Base-by-base conservation (phyloP, 495 filamentous ascomycete genomes). In the Trypethelium eluteriae region DNA sequence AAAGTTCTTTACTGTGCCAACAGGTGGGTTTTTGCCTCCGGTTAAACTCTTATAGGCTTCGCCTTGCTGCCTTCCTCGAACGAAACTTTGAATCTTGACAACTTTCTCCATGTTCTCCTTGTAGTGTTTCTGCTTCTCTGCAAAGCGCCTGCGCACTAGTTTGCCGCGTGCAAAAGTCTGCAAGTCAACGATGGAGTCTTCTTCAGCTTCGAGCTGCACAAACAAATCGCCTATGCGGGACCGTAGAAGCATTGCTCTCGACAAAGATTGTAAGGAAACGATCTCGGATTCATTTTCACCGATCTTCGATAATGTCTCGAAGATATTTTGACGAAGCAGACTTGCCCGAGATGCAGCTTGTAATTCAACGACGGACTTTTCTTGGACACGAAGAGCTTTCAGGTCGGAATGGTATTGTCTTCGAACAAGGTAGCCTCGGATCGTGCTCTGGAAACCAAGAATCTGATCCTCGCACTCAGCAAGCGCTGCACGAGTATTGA, bases 101-200 rank as follows among this genome's bases (percentile, higher is more conserved):
- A 98, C 95, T 79, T 94, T 98, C 71, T 96, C 87, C 95, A 98
- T 98, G 71, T 98, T 98, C 76, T 93, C 86, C 64, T 88, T 86
- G 79, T 92, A 98, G 77, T 91, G 93, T 12, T 84, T 86, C 69
- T 89, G 86, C 80, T 96, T 94, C 71, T 92, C 90, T 50, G 83
- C 86, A 71, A 96, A 98, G 39, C 81, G 82, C 35, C 78, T 81
- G 53, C 93, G 84, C 64, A 98, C 83, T 12, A 96, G 70, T 67
- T 82, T 84, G 35, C 88, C 94, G 71, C 90, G 84, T 4, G 87
- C 85, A 4, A 84, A 81, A 11, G 92, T 81, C 74, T 99, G 95
- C 4, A 96, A 73, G 38, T 88, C 88, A 39, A 83, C 79, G 64
- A 96, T 81, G 2, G 79, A 74, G 39, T 90, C 86, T 72, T 97